Percentiles rank a stretch among this genome's conserved stretches.
Conservation (phyloP, 2,329 filamentous ascomycete genomes). For the Knufia petricola region DNA sequence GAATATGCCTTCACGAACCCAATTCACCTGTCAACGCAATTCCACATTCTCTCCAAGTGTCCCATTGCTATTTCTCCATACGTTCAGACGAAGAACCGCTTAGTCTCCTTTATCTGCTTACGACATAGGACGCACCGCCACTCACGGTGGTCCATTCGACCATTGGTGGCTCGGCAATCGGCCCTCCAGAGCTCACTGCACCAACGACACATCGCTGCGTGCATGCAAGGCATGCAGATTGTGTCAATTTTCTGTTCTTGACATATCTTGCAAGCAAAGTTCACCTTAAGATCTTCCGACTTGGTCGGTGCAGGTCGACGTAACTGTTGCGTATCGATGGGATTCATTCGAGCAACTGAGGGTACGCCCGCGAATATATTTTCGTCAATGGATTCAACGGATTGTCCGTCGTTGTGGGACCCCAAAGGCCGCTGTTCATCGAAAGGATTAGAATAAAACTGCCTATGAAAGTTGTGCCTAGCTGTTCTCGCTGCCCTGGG, state of each 20-base stretch:
- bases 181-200: slow-evolving; percentile 13
- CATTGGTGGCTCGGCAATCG: neutral
- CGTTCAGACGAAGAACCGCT: slow-evolving; percentile 3
- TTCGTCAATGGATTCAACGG: neutral
- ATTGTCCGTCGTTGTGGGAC: neutral
- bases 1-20: neutral
- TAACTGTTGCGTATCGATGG: slow-evolving; percentile 17
- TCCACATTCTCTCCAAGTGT: neutral
- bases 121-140: slow-evolving; percentile 5
- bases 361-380: no score
- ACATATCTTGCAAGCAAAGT: slow-evolving; percentile 20
- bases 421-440: neutral
- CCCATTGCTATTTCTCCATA: neutral
- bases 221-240: slow-evolving; percentile 21
- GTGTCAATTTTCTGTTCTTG: slow-evolving; percentile 21
- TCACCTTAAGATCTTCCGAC: slow-evolving; percentile 18
- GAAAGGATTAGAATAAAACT: neutral
- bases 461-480: slow-evolving; percentile 1
- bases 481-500: neutral
- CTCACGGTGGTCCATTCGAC: neutral
- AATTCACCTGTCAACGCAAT: neutral
- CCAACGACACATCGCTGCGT: slow-evolving; percentile 21
- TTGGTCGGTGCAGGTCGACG: slow-evolving; percentile 13
- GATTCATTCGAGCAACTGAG: slow-evolving; percentile 8
- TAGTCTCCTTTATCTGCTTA: slow-evolving; percentile 1